Evolutionary conservation across 192 early-diverging fungal genomes (phyloP), one percentile per base, ranked within the genome.

Genomic region (Umbelopsis vinacea): DNA sequence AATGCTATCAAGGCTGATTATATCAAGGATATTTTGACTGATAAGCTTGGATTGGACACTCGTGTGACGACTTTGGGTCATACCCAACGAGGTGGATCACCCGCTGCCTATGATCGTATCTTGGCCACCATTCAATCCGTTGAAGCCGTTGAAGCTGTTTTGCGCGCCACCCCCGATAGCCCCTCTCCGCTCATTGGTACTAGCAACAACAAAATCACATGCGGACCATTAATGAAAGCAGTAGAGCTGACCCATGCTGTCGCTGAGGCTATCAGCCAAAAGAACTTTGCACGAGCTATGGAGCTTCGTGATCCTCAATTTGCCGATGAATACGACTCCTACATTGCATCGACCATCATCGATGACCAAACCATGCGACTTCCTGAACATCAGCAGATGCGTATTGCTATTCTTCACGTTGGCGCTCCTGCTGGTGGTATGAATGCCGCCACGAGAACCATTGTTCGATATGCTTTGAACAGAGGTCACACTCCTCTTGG

Each of bases 371-470:
- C 69, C 75, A 84, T 75, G 72, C 66, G 50, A n/a, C 26, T 76
- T 48, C 82, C 76, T 33, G 15, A 74, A 70, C 60, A 85, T 71
- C 74, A 89, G 73, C 82, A 86, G 15, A 76, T 98, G 70, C 89
- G 94, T 45, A 90, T 98, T 40, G 97, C 89, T 66, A 94, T 98
- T 52, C 81, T 96, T 46, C 95, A 97, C 74, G 89, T 93, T 10
- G 97, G 97, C 45, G 97, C 97, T 15, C 97, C 97, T 24, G 97
- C 97, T 14, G 95, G 95, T 48, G 97, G 97, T 52, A 97, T 97
- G 95, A 98, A 97, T 83, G 89, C 95, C 37, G 97, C 97, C 3
- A 96, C 95, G 0, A 88, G 96, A 52, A 89, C 90, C n/a, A 91
- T 91, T 2, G 95, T 92, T 17, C 90, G 95, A 17, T 88, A 93